Conservation (phyloP, 2,329 filamentous ascomycete species). For the Magnaporthales sp. region DNA sequence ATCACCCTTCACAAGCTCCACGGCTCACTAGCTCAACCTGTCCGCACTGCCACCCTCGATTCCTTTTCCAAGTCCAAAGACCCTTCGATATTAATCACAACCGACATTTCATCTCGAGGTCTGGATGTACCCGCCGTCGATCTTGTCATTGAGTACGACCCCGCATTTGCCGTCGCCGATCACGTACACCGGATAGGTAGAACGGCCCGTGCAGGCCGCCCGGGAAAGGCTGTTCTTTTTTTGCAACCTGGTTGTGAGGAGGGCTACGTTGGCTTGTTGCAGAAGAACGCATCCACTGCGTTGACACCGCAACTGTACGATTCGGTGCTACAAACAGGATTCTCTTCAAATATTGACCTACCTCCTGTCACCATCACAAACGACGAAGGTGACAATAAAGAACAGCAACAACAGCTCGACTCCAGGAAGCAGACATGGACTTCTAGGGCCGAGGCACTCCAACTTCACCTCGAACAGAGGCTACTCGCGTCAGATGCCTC, state of each 20-base stretch:
- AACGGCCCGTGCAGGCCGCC: constrained; percentile 83
- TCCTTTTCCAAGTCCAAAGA: constrained; percentile 68
- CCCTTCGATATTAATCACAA: constrained; percentile 80
- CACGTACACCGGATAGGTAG: constrained; percentile 92
- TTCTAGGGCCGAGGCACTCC: constrained; percentile 43
- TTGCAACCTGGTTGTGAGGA: constrained; percentile 87
- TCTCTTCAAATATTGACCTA: constrained; percentile 50
- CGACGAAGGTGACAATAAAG: constrained; percentile 56
- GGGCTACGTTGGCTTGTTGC: constrained; percentile 72
- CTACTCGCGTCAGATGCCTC: constrained; percentile 30
- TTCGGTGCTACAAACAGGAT: constrained; percentile 54
- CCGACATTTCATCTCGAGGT: constrained; percentile 90
- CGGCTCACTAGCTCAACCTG: constrained; percentile 79
- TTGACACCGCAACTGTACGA: constrained; percentile 44
- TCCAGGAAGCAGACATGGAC: constrained; percentile 32
- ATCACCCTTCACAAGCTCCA: constrained; percentile 83
- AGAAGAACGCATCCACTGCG: constrained; percentile 29
- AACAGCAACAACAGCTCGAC: constrained; percentile 14
- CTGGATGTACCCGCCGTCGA: constrained; percentile 94
- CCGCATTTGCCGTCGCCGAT: constrained; percentile 86
- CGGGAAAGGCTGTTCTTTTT: constrained; percentile 83
- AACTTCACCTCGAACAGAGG: constrained; percentile 52
- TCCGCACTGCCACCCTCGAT: constrained; percentile 77
- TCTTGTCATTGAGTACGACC: constrained; percentile 91
- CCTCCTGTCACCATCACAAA: constrained; percentile 46